Evolutionary conservation across 306 rosid species (phyloP), one percentile per base, ranked within the genome.

Genomic region (Quercus rubra): DNA sequence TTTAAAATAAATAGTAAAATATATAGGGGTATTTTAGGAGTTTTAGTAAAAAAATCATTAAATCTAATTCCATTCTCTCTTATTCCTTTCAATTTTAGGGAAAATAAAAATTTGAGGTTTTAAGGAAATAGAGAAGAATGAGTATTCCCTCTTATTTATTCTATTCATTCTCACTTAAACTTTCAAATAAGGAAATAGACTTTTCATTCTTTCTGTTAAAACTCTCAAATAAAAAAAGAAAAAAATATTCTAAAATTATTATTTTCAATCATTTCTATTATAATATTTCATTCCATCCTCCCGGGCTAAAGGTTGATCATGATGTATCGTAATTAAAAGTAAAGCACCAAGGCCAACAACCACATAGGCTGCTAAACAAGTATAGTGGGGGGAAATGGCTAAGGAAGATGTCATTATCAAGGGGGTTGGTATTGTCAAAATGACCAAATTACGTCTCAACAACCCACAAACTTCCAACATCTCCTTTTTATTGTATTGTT

Each of bases 391-490:
- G 46, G 3, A 38, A 38, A 2, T 2, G 46, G 12, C 15, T 64
- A n/a, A 69, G 70, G 46, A 38, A 74, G 55, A 72, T 33, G 87
- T 84, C 88, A 9, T 25, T 55, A 46, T 84, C 75, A 11, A 5
- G 25, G 76, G 86, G 11, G 76, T 86, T 57, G 86, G 81, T 52
- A 27, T 11, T 14, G 33, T 18, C 3, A 10, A 21, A 55, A 64
- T 80, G 28, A 76, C 84, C 61, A 20, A 30, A 23, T 57, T 72
- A 59, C 81, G 72, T 72, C 21, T 64, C 75, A 84, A 84, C 84
- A 84, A 84, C 79, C 81, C 77, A 72, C 54, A 75, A 61, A 10
- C 12, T 52, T 6, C 59, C 25, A 15, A 13, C 18, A 38, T 38
- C 46, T 38, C 11, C 46, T 38, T 38, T 38, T 38, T 38, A 38